These are phyloP conservation scores for Dissophora ornata DNA, from an alignment of 192 early-diverging fungal genomes.

Conservation along the genomic window DNA sequence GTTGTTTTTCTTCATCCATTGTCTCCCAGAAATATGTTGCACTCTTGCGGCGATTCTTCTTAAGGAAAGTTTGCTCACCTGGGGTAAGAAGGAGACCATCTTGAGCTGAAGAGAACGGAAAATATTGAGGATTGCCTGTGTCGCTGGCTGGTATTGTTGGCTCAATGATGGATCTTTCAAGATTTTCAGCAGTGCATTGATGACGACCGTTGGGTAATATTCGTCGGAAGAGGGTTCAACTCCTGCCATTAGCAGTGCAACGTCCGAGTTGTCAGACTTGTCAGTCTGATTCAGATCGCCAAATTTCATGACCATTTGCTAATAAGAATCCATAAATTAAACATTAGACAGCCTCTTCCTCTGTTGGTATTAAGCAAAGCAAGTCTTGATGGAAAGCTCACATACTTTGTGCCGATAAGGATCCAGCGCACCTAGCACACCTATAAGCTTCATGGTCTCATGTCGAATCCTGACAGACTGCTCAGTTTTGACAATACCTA, in stretches of 20 bases:
- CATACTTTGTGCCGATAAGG: conserved; percentile 78
- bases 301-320: conserved; percentile 58
- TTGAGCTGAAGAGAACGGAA: conserved; percentile 90
- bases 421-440: conserved; percentile 95
- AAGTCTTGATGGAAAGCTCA: too few species aligned
- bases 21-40: too few species aligned
- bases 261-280: conserved; percentile 64
- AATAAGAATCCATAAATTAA: not conserved
- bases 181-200: conserved; percentile 88
- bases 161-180: conserved; percentile 83
- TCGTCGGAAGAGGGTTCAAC: conserved; percentile 85
- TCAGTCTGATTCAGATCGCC: conserved; percentile 57
- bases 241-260: conserved; percentile 65
- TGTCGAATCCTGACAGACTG: conserved; percentile 73
- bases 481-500: conserved; percentile 86
- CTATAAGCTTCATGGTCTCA: conserved; percentile 90
- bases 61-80: conserved; percentile 64
- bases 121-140: conserved; percentile 93
- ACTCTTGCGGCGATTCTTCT: too few species aligned
- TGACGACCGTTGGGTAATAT: conserved; percentile 92
- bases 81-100: conserved; percentile 86
- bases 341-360: too few species aligned
- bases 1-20: too few species aligned
- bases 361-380: too few species aligned
- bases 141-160: conserved; percentile 85